A percentile compares a stretch with the other conserved stretches of the same genome.
These are phyloP conservation scores for Tetrastigma voinierianum DNA, from an alignment of 164 flowering plant species.

Conservation along the genomic window DNA sequence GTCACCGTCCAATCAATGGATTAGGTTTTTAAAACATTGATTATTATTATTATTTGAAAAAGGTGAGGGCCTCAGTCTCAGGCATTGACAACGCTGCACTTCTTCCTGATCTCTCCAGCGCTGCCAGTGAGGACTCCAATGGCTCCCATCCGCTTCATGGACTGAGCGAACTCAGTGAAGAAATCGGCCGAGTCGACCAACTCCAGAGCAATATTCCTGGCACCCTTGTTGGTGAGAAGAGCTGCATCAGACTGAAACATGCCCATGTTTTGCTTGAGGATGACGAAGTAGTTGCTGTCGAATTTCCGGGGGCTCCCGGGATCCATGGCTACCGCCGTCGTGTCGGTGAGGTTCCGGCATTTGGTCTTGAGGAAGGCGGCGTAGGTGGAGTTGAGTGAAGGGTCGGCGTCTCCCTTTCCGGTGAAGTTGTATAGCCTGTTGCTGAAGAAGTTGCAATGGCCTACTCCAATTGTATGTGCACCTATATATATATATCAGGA, in stretches of 20 bases:
- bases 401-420: constrained; percentile 38
- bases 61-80: neutral
- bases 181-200: constrained; percentile 6
- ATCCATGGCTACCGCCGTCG: constrained; percentile 30
- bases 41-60: neutral
- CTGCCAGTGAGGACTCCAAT: constrained; percentile 30
- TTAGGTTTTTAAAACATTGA: too few relatives aligned
- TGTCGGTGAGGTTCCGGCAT: constrained; percentile 17
- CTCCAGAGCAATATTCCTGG: neutral
- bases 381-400: constrained; percentile 30
- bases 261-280: constrained; percentile 26
- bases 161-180: constrained; percentile 24
- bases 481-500: too few relatives aligned
- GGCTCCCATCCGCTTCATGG: constrained; percentile 38
- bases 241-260: constrained; percentile 43
- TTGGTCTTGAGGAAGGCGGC: constrained; percentile 24
- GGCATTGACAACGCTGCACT: constrained; percentile 26
- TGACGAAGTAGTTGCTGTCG: constrained; percentile 25
- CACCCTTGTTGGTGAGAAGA: constrained; percentile 17
- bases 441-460: constrained; percentile 29
- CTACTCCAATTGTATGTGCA: constrained; percentile 32
- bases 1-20: too few relatives aligned
- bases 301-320: constrained; percentile 22
- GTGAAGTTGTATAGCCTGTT: constrained; percentile 42
- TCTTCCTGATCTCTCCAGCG: constrained; percentile 37